These are phyloP conservation scores for Yamadazyma blattariae DNA, from an alignment of 1,139 yeast genomes.

Conservation along the genomic window DNA sequence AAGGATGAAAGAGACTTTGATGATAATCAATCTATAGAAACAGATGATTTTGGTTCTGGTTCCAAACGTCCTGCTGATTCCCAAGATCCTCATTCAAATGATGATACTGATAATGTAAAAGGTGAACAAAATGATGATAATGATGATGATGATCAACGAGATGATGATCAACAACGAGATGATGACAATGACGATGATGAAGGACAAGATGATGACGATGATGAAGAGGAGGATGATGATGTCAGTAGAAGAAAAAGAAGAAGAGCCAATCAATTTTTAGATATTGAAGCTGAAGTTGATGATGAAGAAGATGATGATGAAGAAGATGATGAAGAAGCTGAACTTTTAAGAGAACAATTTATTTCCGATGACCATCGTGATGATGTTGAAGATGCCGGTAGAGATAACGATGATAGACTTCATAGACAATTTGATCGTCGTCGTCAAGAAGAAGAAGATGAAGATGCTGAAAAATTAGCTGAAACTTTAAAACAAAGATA, in stretches of 20 bases:
- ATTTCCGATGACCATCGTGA: slow-evolving; percentile 58
- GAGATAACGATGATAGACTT: slow-evolving; percentile 58
- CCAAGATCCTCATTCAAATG: slow-evolving; percentile 5
- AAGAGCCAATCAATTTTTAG: slow-evolving; percentile 86
- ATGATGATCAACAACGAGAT: slow-evolving; percentile 45
- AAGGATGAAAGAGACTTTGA: slow-evolving; percentile 13
- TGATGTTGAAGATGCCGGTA: slow-evolving; percentile 43
- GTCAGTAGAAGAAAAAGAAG: slow-evolving; percentile 60
- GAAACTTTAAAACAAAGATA: slow-evolving; percentile 90
- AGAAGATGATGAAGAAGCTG: slow-evolving; percentile 91
- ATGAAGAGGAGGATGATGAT: slow-evolving; percentile 42
- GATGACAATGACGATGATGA: slow-evolving; percentile 30
- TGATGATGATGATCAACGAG: slow-evolving; percentile 36
- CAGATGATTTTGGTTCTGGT: slow-evolving; percentile 24
- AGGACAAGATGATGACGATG: slow-evolving; percentile 56
- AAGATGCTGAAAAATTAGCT: slow-evolving; percentile 93
- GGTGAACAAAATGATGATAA: slow-evolving; percentile 9
- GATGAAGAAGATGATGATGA: slow-evolving; percentile 94
- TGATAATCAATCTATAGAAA: slow-evolving; percentile 48
- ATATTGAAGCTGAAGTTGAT: slow-evolving; percentile 98
- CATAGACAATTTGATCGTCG: slow-evolving; percentile 92
- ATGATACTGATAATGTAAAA: slow-evolving; percentile 2
- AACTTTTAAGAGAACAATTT: slow-evolving; percentile 77
- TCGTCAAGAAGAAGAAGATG: slow-evolving; percentile 86
- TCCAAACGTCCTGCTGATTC: slow-evolving; percentile 4